Base-by-base conservation (phyloP, 345 rosid species). In the Noccaea caerulescens region DNA sequence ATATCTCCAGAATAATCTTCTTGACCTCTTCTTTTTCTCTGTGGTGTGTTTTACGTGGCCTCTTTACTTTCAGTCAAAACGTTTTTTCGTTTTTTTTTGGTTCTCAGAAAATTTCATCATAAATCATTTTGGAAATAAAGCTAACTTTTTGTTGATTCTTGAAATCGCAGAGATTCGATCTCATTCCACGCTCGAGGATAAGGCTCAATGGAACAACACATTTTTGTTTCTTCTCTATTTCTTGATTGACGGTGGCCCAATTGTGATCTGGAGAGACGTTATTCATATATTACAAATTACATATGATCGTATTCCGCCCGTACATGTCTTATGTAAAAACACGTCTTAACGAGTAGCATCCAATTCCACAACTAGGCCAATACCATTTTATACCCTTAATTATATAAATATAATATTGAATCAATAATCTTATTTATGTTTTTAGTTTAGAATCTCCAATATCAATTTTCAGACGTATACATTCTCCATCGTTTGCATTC, bases 61-160 rank as follows among this genome's bases (percentile, higher is more conserved):
- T 49, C 54, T 58, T 66, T 41, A 58, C 18, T 58, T 34, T 50
- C 72, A 44, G 34, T 11, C 7, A 37, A 38, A 27, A 38, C 34
- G 30, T 27, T 2, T 27, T 27, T 27, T 27, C 47, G 9, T 13
- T 33, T 58, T 11, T 41, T 38, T 56, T 27, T 27, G 30, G 23
- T 32, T 58, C 37, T 16, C 13, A 14, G n/a, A 73, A 66, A 67
- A 32, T 58, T 58, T 58, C 54, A 32, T 33, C 57, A 37, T 8
- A 67, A 43, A 43, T 67, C 16, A 37, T 13, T 45, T 41, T 59
- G 34, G 55, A 62, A 58, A 66, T 74, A 67, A 75, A 60, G 73
- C 7, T 36, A 51, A 23, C 23, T 20, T 4, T 14, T 10, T 46
- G 45, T 51, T 49, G 72, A 67, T 66, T 74, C 61, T 67, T 59